These are phyloP conservation scores for Aciculosporium take DNA, from an alignment of 2,329 filamentous ascomycete genomes.

Conservation along the genomic window DNA sequence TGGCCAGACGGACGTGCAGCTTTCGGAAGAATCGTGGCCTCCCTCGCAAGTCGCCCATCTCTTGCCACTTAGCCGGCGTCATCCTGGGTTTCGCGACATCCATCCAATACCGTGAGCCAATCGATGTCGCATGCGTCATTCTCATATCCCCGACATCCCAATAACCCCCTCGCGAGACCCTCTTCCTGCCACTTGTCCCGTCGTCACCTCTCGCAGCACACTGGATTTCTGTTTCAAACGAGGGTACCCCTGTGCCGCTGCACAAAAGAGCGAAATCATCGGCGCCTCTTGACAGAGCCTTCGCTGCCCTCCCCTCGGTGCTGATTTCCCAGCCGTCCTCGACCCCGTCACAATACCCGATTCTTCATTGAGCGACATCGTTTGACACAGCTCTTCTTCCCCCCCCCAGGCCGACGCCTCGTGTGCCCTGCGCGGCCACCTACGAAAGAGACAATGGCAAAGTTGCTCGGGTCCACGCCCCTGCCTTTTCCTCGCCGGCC, in stretches of 20 bases:
- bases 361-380: not conserved
- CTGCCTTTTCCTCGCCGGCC: conserved; percentile 11
- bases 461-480: conserved; percentile 5
- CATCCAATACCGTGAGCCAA: not conserved
- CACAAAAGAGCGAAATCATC: not conserved
- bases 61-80: too few species aligned
- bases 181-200: not conserved
- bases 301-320: too few species aligned
- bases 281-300: too few species aligned
- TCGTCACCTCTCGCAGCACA: too few species aligned
- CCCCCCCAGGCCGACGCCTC: not conserved
- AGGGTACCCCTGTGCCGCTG: not conserved
- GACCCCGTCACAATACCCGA: too few species aligned
- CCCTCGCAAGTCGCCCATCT: too few species aligned
- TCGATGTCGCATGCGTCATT: not conserved
- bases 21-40: too few species aligned
- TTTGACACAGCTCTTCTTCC: not conserved
- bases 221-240: not conserved
- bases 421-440: not conserved
- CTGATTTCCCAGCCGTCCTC: too few species aligned
- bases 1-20: too few species aligned
- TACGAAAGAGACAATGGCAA: conserved; percentile 5
- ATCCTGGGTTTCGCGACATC: not conserved
- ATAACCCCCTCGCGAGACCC: not conserved
- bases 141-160: not conserved